phyloP scores from a whole-genome alignment of 176 grass and related monocot species.

The Triticum urartu region DNA sequence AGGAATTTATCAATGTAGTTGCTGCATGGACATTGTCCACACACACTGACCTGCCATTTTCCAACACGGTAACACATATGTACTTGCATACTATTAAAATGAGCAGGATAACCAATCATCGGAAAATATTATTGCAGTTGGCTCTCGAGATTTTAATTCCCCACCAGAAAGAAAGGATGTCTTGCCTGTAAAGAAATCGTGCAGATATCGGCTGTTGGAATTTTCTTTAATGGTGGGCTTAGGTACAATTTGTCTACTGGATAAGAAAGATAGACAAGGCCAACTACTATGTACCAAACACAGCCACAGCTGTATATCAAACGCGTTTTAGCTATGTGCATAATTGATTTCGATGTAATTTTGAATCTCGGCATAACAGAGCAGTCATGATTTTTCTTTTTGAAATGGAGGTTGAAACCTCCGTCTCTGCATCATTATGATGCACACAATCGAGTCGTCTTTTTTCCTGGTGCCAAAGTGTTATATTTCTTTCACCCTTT shows the following conservation, averaged over 20 bases:
- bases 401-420: too few species aligned
- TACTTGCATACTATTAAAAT: background rate
- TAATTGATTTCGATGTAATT: background rate
- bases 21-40: conserved; percentile 30
- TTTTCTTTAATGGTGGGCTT: conserved; percentile 6
- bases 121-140: conserved; percentile 3
- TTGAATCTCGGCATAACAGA: background rate
- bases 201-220: background rate
- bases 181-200: conserved; percentile 16
- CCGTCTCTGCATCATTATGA: too few species aligned
- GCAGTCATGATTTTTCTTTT: background rate
- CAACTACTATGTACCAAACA: conserved; percentile 29
- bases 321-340: background rate
- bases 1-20: background rate
- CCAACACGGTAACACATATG: background rate
- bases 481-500: too few species aligned
- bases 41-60: conserved; percentile 15
- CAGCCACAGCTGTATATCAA: conserved; percentile 18
- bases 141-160: background rate
- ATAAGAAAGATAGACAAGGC: background rate
- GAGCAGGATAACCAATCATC: background rate
- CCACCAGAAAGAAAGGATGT: background rate
- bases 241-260: conserved; percentile 32
- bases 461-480: too few species aligned
- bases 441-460: too few species aligned